Base-by-base conservation (phyloP, 139 green algal species). In the Chlamydomonas incerta region DNA sequence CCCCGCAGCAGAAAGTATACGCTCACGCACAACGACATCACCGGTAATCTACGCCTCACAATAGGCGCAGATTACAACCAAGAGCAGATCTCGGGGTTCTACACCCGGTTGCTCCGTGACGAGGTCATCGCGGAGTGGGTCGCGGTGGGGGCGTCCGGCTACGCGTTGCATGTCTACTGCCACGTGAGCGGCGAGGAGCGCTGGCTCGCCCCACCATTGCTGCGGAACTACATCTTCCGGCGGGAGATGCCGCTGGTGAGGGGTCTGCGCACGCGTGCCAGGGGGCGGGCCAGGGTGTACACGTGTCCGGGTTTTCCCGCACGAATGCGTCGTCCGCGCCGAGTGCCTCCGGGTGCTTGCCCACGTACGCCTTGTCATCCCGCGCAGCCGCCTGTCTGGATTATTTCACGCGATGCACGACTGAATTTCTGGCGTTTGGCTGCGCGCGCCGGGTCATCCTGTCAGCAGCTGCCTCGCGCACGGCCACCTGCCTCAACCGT, bases 21-120 rank as follows among this genome's bases (percentile, higher is more conserved):
- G 1, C 89, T 98, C 15, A 98, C 96, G 0, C 96, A 98, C 88
- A 98, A 98, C 81, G 96, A 98, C 85, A 72, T 98, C 0, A 98
- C 96, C 1, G 96, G 94, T 34, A 91, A 89, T 47, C 90, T 98
- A 24, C 67, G 87, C 26, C 88, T 98, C 9, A 93, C 95, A 5
- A 93, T 98, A 62, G 96, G 95, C 20, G 46, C 65, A 0, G 82
- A 95, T 10, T 97, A 95, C 92, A 98, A 98, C 86, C n/a, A 60
- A 28, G 21, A 73, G 21, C 95, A 98, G 86, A 92, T 98, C 20
- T 93, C 92, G 11, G 93, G 94, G 31, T 97, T 96, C 72, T 96
- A 96, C 89, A 94, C 92, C 0, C 83, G 88, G 55, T 83, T 97
- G 35, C 82, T 97, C 33, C 89, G 96, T 0, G 96, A 98, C 86